phyloP scores from a whole-genome alignment of 495 filamentous ascomycete genomes.

The Neurospora discreta region DNA sequence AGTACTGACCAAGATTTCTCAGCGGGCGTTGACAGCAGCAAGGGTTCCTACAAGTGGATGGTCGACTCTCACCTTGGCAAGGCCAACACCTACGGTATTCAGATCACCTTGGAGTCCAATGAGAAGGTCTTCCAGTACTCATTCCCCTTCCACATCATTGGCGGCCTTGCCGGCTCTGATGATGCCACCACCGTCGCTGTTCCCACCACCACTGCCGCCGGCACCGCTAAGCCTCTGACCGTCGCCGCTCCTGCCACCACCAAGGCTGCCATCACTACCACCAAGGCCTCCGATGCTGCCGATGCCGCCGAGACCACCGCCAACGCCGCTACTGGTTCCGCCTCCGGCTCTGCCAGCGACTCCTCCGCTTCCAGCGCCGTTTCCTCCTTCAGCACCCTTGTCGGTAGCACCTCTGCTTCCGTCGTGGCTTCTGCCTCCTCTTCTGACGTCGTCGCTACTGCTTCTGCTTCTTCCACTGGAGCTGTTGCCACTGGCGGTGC shows the following conservation, averaged over 20 bases:
- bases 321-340: slow-evolving; percentile 1
- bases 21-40: slow-evolving; percentile 21
- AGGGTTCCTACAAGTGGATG: slow-evolving; percentile 25
- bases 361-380: slow-evolving; percentile 4
- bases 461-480: slow-evolving; percentile 5
- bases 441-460: not conserved
- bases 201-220: not conserved
- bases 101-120: slow-evolving; percentile 26
- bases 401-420: slow-evolving; percentile 1
- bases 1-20: not conserved
- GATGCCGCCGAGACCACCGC: not conserved
- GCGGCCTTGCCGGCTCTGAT: slow-evolving; percentile 5
- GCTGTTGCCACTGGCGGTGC: slow-evolving; percentile 21
- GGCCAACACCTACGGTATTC: slow-evolving; percentile 33
- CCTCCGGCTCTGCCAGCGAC: not conserved
- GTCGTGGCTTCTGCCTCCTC: slow-evolving; percentile 6
- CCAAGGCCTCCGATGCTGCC: not conserved
- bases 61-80: slow-evolving; percentile 27
- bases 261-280: not conserved
- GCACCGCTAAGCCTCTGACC: not conserved
- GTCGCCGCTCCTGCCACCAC: not conserved
- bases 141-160: slow-evolving; percentile 37
- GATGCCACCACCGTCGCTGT: slow-evolving; percentile 2
- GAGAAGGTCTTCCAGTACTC: slow-evolving; percentile 35
- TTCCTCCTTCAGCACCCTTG: slow-evolving; percentile 1